Percentiles rank a stretch among this genome's conserved stretches.
Evolutionary conservation across 2,329 filamentous ascomycete species (phyloP).

Genomic region (Claviceps fusiformis): DNA sequence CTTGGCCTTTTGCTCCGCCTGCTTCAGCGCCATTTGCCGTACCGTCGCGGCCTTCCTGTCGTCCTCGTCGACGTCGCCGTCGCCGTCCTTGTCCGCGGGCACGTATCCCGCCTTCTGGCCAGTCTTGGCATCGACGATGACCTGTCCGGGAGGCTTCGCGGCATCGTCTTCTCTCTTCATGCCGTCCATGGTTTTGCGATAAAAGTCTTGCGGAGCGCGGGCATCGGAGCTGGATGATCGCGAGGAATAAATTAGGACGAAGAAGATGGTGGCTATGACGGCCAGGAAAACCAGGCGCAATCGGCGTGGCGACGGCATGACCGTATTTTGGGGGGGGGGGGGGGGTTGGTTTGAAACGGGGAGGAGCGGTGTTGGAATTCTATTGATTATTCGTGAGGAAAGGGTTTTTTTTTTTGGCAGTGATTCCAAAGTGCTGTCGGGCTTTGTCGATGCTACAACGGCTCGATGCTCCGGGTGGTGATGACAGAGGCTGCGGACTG

Average conservation of each 20-base stretch:
- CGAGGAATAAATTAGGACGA: conserved; percentile 61
- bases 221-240: conserved; percentile 33
- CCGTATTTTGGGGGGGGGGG: too few relatives aligned
- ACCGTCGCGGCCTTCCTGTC: conserved; percentile 35
- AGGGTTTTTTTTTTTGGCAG: too few relatives aligned
- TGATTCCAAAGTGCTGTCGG: too few relatives aligned
- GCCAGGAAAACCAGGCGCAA: conserved; percentile 53
- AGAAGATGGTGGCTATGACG: conserved; percentile 49
- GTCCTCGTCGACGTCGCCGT: conserved; percentile 42
- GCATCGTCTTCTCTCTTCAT: conserved; percentile 25
- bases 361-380: too few relatives aligned
- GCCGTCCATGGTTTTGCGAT: conserved; percentile 44
- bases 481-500: too few relatives aligned
- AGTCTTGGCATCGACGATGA: conserved; percentile 27
- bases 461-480: too few relatives aligned
- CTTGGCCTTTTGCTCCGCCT: conserved; percentile 56
- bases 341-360: too few relatives aligned
- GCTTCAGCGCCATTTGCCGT: conserved; percentile 49
- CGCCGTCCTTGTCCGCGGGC: conserved; percentile 35
- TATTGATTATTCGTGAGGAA: too few relatives aligned
- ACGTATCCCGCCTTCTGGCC: conserved; percentile 25
- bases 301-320: conserved; percentile 55
- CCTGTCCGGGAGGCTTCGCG: conserved; percentile 16
- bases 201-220: conserved; percentile 38
- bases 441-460: too few relatives aligned